Evolutionary conservation across 352 stramenopile genomes (phyloP).

Genomic region (Phytophthora pseudosyringae): DNA sequence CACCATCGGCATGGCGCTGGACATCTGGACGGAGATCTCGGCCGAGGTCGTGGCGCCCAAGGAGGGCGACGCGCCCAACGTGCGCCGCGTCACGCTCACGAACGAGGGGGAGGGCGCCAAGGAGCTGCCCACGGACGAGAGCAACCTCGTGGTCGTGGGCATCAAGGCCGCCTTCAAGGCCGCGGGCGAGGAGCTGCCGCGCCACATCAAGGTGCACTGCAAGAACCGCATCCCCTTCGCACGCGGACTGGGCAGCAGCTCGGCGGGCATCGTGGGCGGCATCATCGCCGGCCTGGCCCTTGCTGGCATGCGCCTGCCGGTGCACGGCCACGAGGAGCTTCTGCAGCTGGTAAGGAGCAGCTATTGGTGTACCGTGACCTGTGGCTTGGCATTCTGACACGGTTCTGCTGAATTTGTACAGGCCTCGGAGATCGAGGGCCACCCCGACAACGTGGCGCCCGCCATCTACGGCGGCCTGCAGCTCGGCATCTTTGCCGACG

Average conservation of each 20-base stretch:
- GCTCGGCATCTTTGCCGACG: conserved; percentile 93
- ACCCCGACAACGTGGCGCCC: conserved; percentile 99
- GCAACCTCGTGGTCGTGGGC: conserved; percentile 94
- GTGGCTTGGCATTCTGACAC: conserved; percentile 5
- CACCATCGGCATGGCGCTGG: conserved; percentile 98
- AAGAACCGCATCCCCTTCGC: conserved; percentile 98
- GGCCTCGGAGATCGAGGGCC: conserved; percentile 97
- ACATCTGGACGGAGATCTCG: conserved; percentile 99
- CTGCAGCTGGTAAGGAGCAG: conserved; percentile 89
- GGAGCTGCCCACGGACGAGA: conserved; percentile 91
- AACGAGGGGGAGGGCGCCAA: conserved; percentile 96
- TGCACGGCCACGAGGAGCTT: conserved; percentile 93
- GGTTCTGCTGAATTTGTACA: conserved; percentile 16
- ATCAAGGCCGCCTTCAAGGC: conserved; percentile 96
- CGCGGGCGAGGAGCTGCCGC: conserved; percentile 94
- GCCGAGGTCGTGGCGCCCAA: conserved; percentile 82
- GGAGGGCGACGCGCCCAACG: conserved; percentile 22
- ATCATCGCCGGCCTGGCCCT: conserved; percentile 99
- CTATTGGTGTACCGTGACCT: background rate
- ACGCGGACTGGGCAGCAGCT: conserved; percentile 96
- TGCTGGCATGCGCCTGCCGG: conserved; percentile 92
- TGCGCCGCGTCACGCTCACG: conserved; percentile 94
- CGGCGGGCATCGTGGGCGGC: conserved; percentile 98
- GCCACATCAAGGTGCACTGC: conserved; percentile 95
- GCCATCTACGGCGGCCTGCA: conserved; percentile 99